These are phyloP conservation scores for Debaryomyces robertsiae DNA, from an alignment of 1,139 yeast species.

Conservation along the genomic window DNA sequence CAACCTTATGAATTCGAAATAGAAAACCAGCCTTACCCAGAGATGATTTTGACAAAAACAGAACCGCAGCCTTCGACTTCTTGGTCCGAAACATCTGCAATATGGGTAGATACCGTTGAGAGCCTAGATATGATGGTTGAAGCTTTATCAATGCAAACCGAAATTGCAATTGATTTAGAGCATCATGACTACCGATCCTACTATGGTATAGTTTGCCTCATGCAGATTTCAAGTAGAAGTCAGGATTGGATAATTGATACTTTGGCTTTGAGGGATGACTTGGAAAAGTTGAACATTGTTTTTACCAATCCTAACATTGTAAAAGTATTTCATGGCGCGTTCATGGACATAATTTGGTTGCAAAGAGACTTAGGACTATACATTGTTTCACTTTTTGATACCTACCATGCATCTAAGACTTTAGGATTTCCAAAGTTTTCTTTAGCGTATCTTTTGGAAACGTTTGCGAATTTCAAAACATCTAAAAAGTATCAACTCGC, in stretches of 20 bases:
- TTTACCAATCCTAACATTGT: conserved; percentile 80
- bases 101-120: conserved; percentile 69
- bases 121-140: conserved; percentile 56
- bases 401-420: conserved; percentile 83
- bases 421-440: conserved; percentile 82
- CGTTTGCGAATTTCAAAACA: conserved; percentile 80
- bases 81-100: conserved; percentile 67
- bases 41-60: conserved; percentile 43
- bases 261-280: conserved; percentile 68
- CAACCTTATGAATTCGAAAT: conserved; percentile 90
- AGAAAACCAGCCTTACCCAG: conserved; percentile 69
- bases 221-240: conserved; percentile 89
- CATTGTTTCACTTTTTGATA: conserved; percentile 87
- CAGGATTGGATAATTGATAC: conserved; percentile 86
- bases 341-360: conserved; percentile 95
- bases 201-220: conserved; percentile 85
- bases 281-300: conserved; percentile 66
- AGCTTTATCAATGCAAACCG: conserved; percentile 52
- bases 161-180: conserved; percentile 93
- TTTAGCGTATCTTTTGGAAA: conserved; percentile 79
- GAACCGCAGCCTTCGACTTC: conserved; percentile 60
- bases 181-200: conserved; percentile 93
- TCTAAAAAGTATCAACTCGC: conserved; percentile 95
- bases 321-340: conserved; percentile 95
- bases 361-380: conserved; percentile 95